Evolutionary conservation across 2,329 filamentous ascomycete genomes (phyloP).

Genomic region (Coleophoma crateriformis): DNA sequence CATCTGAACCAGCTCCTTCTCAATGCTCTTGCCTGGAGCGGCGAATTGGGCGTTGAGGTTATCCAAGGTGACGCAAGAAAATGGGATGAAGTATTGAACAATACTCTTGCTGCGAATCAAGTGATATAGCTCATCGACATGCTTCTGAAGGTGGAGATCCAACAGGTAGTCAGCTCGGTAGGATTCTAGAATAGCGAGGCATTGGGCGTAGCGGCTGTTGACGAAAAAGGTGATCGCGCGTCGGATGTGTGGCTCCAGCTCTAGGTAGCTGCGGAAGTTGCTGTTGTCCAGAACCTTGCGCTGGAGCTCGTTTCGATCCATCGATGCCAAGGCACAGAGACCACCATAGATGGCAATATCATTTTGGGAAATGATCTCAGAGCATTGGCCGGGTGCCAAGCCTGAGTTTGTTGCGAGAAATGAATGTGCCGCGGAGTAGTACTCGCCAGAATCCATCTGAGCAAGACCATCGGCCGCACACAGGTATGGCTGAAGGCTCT

Average conservation of each 20-base stretch:
- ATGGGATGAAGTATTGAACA: constrained; percentile 85
- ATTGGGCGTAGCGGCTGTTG: constrained; percentile 81
- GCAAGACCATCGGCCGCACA: constrained; percentile 56
- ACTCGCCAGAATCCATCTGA: constrained; percentile 49
- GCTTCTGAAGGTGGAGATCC: constrained; percentile 76
- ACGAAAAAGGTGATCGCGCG: constrained; percentile 88
- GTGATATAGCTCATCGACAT: constrained; percentile 65
- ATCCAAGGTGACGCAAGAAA: constrained; percentile 77
- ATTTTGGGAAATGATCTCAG: constrained; percentile 71
- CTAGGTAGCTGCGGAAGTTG: constrained; percentile 79
- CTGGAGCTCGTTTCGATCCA: constrained; percentile 75
- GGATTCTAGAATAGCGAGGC: constrained; percentile 74
- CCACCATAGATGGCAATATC: constrained; percentile 91
- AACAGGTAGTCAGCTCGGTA: constrained; percentile 85
- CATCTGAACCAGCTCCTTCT: constrained; percentile 71
- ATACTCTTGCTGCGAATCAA: constrained; percentile 86
- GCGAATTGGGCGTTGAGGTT: constrained; percentile 76
- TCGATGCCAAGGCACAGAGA: constrained; percentile 82
- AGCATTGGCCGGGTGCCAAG: constrained; percentile 49
- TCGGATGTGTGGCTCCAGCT: constrained; percentile 89
- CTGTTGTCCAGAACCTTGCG: constrained; percentile 71
- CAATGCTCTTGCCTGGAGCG: constrained; percentile 53
- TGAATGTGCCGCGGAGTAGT: constrained; percentile 60
- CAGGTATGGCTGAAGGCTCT: constrained; percentile 42
- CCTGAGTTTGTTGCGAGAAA: constrained; percentile 45